Base-by-base conservation (phyloP, 2,329 filamentous ascomycete species). In the Xylariaceae sp. region DNA sequence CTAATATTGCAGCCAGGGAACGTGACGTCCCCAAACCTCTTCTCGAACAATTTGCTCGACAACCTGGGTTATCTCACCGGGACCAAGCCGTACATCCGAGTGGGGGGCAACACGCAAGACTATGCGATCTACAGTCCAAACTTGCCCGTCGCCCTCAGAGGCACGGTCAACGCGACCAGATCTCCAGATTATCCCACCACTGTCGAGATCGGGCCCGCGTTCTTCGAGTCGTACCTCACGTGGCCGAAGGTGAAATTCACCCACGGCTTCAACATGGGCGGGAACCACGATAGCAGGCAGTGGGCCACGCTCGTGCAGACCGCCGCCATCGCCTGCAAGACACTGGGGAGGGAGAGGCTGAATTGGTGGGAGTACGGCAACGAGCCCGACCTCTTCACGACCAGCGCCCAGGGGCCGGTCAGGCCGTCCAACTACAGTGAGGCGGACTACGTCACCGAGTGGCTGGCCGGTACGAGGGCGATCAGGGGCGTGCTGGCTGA, bases 41-140 rank as follows among this genome's bases (percentile, higher is more conserved):
- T 78, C 56, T 80, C 76, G 1, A 67, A 79, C 43, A 78, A 75
- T 34, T 64, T 82, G 5, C 59, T 83, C 17, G 66, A 71, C 21
- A 81, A 79, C 40, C 50, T 83, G 14, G 71, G 64, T 1, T 54
- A 66, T n/a, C 52, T 79, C 3, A 66, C 64, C 11, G 76, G 76
- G 7, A 67, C 65, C 5, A 78, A 77, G 45, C 78, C 78, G 2
- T 68, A 75, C 48, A 73, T 83, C 39, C 66, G 78, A 12, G 76
- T 83, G 2, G 78, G 79, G 3, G 79, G 78, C n/a, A 83, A 81
- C 50, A 81, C 78, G 0, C 78, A 83, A 58, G 78, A 83, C 60
- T 79, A 74, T 47, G 75, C 76, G 4, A 63, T 82, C 26, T 82
- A 76, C 57, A 69, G 81, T 46, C 59, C 67, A 2, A 68, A 66